Percentiles rank a stretch among this genome's conserved stretches.
These are phyloP conservation scores for Pseudonitzschia delicatissima DNA, from an alignment of 108 stramenopile species.

Conservation along the genomic window DNA sequence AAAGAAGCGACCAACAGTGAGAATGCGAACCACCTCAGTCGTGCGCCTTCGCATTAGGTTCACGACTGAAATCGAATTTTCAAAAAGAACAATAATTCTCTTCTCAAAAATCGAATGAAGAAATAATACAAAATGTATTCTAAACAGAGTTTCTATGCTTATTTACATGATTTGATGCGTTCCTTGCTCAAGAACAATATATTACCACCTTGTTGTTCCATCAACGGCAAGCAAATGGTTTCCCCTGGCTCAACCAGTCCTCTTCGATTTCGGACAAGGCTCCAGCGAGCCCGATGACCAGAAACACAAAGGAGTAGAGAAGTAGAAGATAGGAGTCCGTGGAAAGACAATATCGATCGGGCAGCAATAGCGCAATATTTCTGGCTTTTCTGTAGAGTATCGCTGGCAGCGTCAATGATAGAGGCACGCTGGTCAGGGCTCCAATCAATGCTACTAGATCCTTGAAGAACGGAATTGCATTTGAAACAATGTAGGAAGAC, in stretches of 20 bases:
- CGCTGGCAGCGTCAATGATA: constrained; percentile 66
- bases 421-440: constrained; percentile 60
- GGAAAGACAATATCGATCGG: constrained; percentile 7
- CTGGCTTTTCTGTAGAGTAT: constrained; percentile 47
- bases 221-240: constrained; percentile 42
- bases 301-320: constrained; percentile 42
- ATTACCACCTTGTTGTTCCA: too few relatives aligned
- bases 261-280: constrained; percentile 47
- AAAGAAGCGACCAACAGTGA: too few relatives aligned
- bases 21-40: background rate
- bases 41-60: background rate
- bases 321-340: constrained; percentile 33
- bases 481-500: constrained; percentile 54
- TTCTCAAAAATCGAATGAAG: too few relatives aligned
- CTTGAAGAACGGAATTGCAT: constrained; percentile 73
- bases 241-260: constrained; percentile 51
- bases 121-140: too few relatives aligned
- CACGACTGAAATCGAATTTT: background rate
- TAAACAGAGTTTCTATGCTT: too few relatives aligned
- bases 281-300: constrained; percentile 50
- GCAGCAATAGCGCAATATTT: constrained; percentile 23
- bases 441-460: constrained; percentile 77
- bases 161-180: too few relatives aligned
- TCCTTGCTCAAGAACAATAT: too few relatives aligned
- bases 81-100: background rate